Base-by-base conservation (phyloP, 1,139 yeast genomes). In the Saccharomycopsis crataegensis region DNA sequence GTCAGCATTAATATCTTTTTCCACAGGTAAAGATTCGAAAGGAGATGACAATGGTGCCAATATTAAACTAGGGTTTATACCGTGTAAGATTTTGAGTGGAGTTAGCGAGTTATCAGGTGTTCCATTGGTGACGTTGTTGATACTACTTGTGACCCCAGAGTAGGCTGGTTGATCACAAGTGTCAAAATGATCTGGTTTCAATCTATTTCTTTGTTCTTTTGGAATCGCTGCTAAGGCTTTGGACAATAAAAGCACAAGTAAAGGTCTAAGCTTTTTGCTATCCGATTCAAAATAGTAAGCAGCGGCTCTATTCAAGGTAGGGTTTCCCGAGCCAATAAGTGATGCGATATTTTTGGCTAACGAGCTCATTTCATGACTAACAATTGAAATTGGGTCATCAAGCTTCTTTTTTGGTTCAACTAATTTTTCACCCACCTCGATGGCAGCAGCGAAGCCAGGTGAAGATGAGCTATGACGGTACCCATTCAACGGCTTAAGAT, bases 251-350 rank as follows among this genome's bases (percentile, higher is more conserved):
- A 93, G 73, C 17, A 93, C 98, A 59, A 93, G 79, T 62, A 93
- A 71, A 1, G 99, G 99, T 57, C 99, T 78, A 34, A 94, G 89
- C 65, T 90, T 95, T 69, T 93, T 93, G 8, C 99, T 99, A 65
- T 91, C 96, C 22, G 94, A 88, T 68, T 91, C 96, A 63, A 94
- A 91, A 70, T 93, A 93, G 70, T 94, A 93, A 49, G 91, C 82
- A 32, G 96, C 85, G 5, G 91, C 96, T 61, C 95, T 76, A 68
- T 91, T 90, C 57, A 93, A 75, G 6, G 94, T 84, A 1, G 98
- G 97, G 65, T 91, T 96, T 7, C 96, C 96, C 0, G 96, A 85
- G 1, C 98, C 97, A 56, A 93, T 83, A 57, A 93, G 75, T 37
- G 77, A 73, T 49, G 96, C 95, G 59, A 93, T 94, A 64, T 90